These are phyloP conservation scores for Globisporangium sylvaticum DNA, from an alignment of 352 stramenopile genomes.

Conservation along the genomic window DNA sequence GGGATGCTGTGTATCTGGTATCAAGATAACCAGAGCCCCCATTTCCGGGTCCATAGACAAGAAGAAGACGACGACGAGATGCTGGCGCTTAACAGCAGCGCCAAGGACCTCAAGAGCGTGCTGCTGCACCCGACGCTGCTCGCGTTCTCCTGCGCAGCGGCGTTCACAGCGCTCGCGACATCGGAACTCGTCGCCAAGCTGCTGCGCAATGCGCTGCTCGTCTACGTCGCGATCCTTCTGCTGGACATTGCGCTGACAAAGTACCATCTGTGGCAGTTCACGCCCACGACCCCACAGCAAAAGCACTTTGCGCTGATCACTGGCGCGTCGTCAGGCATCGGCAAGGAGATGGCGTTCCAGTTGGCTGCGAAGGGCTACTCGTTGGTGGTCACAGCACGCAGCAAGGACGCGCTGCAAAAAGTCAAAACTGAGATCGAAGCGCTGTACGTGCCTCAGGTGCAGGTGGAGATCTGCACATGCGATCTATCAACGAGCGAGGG, in stretches of 20 bases:
- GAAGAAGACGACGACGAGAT: not conserved
- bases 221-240: conserved; percentile 29
- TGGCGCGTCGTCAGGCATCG: conserved; percentile 66
- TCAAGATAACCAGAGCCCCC: not conserved
- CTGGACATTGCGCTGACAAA: conserved; percentile 40
- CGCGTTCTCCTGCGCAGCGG: not conserved
- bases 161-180: conserved; percentile 2
- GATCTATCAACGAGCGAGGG: conserved; percentile 40
- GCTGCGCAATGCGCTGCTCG: conserved; percentile 27
- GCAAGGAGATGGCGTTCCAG: conserved; percentile 58
- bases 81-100: not conserved
- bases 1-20: not conserved
- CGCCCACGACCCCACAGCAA: conserved; percentile 19
- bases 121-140: conserved; percentile 4
- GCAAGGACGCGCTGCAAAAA: conserved; percentile 37
- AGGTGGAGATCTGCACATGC: conserved; percentile 39
- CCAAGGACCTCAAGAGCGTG: not conserved
- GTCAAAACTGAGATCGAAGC: conserved; percentile 54
- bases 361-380: conserved; percentile 60
- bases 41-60: not conserved
- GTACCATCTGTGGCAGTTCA: conserved; percentile 47
- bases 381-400: conserved; percentile 53
- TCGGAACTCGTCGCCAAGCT: conserved; percentile 16
- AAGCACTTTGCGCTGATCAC: conserved; percentile 51
- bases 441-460: conserved; percentile 24